These are phyloP conservation scores for Gamarada debralockiae DNA, from an alignment of 495 filamentous ascomycete genomes.

Conservation along the genomic window DNA sequence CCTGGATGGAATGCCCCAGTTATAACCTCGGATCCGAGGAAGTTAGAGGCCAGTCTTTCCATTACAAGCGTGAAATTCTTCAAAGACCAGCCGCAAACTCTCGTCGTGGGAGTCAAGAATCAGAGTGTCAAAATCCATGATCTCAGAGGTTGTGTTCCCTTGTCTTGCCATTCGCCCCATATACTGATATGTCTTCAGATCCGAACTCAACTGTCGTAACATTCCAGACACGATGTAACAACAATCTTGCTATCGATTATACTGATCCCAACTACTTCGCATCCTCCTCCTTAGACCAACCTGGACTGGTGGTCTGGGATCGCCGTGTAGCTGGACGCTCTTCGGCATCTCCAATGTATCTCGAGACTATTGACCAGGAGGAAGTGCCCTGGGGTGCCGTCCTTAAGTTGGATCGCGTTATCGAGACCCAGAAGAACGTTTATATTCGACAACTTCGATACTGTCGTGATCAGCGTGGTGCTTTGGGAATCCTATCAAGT, in stretches of 20 bases:
- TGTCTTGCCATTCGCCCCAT: neutral
- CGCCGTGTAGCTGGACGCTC: constrained; percentile 59
- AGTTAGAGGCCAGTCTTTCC: constrained; percentile 77
- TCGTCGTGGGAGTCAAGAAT: constrained; percentile 82
- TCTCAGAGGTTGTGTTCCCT: constrained; percentile 61
- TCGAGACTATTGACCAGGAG: constrained; percentile 42
- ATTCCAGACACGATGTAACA: constrained; percentile 78
- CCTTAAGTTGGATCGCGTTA: constrained; percentile 63
- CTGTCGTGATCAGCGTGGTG: constrained; percentile 67
- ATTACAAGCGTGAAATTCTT: constrained; percentile 93
- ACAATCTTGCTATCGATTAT: constrained; percentile 87
- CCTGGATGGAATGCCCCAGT: constrained; percentile 20
- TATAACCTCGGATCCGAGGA: constrained; percentile 48
- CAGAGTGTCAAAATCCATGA: constrained; percentile 88
- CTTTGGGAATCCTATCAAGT: constrained; percentile 71
- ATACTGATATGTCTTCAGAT: constrained; percentile 35
- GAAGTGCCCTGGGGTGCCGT: constrained; percentile 53
- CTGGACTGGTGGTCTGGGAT: constrained; percentile 84
- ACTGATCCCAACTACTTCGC: constrained; percentile 93
- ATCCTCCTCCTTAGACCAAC: constrained; percentile 64
- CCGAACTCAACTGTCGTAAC: constrained; percentile 47
- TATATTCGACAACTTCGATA: constrained; percentile 77
- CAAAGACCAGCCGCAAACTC: constrained; percentile 71
- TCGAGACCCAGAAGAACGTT: constrained; percentile 49
- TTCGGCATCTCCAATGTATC: constrained; percentile 38